A percentile compares a stretch with the other conserved stretches of the same genome.
These are phyloP conservation scores for Vitis rotundifolia DNA, from an alignment of 164 flowering plant genomes.

Conservation along the genomic window DNA sequence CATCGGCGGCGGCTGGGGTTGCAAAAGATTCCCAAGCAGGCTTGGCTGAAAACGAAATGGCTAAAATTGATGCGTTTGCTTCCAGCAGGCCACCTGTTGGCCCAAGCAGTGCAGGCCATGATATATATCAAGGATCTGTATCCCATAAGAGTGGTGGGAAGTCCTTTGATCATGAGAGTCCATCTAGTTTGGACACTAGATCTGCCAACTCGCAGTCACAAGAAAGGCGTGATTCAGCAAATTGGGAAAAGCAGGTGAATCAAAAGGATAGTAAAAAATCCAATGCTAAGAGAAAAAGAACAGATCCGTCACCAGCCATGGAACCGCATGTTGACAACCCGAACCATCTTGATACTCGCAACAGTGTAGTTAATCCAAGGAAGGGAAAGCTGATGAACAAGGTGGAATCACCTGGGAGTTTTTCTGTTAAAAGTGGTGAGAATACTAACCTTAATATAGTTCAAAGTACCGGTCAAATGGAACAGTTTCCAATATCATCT, in stretches of 20 bases:
- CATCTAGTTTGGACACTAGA: constrained; percentile 69
- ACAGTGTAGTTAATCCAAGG: constrained; percentile 33
- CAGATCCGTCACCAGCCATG: constrained; percentile 36
- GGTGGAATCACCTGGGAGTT: constrained; percentile 34
- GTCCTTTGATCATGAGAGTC: constrained; percentile 76
- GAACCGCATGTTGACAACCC: constrained; percentile 42
- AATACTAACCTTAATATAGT: constrained; percentile 23
- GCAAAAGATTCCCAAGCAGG: constrained; percentile 47
- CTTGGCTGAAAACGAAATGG: constrained; percentile 48
- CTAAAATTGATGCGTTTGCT: constrained; percentile 42
- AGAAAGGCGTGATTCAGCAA: constrained; percentile 48
- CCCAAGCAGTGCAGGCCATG: constrained; percentile 52
- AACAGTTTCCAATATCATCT: constrained; percentile 24
- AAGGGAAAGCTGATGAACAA: constrained; percentile 46
- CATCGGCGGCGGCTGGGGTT: constrained; percentile 45
- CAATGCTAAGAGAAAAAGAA: constrained; percentile 63
- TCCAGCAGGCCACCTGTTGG: constrained; percentile 60
- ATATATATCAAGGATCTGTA: constrained; percentile 57
- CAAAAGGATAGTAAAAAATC: constrained; percentile 55
- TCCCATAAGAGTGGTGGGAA: constrained; percentile 54
- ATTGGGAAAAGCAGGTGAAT: constrained; percentile 41
- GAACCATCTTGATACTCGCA: constrained; percentile 43
- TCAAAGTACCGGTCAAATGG: constrained; percentile 32
- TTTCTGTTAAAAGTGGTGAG: constrained; percentile 39
- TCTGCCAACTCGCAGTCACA: constrained; percentile 69